phyloP scores from a whole-genome alignment of 2,329 filamentous ascomycete species.

The Clathrospora elynae region DNA sequence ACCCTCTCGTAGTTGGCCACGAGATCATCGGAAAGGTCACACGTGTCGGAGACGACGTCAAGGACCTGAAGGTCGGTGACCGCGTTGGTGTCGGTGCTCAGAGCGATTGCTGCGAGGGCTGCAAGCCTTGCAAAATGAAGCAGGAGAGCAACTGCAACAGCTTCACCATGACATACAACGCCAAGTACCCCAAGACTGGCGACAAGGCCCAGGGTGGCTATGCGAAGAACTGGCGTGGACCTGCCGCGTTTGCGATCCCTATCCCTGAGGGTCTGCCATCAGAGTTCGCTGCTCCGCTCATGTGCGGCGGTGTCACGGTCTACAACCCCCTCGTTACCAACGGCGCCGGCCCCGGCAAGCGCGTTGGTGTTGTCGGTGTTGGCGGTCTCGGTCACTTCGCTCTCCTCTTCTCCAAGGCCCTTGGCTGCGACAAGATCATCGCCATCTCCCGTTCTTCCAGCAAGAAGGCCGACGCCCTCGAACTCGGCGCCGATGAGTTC shows the following conservation, averaged over 20 bases:
- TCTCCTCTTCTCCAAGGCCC: constrained; percentile 70
- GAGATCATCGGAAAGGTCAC: constrained; percentile 50
- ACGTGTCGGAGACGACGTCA: constrained; percentile 50
- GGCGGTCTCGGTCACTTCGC: constrained; percentile 77
- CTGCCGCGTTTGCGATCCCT: constrained; percentile 73
- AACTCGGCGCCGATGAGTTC: constrained; percentile 66
- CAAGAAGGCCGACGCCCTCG: constrained; percentile 66
- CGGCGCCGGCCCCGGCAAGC: constrained; percentile 77
- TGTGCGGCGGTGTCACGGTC: constrained; percentile 81
- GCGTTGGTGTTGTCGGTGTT: constrained; percentile 74
- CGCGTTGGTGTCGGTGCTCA: constrained; percentile 60
- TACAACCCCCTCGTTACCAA: constrained; percentile 78
- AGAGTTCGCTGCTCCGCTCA: constrained; percentile 72
- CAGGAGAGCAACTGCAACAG: constrained; percentile 54
- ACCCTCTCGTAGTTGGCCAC: constrained; percentile 53
- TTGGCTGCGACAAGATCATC: constrained; percentile 70
- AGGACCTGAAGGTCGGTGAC: constrained; percentile 64
- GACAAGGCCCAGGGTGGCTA: constrained; percentile 69
- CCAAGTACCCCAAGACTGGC: constrained; percentile 56
- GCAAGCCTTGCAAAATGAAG: constrained; percentile 54
- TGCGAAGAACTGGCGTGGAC: constrained; percentile 68
- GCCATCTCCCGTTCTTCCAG: constrained; percentile 64
- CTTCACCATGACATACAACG: constrained; percentile 54
- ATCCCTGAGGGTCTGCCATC: constrained; percentile 74
- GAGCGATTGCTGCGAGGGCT: constrained; percentile 55